Conservation (phyloP, 2,329 filamentous ascomycete genomes). For the Emmonsiellopsis sp. region DNA sequence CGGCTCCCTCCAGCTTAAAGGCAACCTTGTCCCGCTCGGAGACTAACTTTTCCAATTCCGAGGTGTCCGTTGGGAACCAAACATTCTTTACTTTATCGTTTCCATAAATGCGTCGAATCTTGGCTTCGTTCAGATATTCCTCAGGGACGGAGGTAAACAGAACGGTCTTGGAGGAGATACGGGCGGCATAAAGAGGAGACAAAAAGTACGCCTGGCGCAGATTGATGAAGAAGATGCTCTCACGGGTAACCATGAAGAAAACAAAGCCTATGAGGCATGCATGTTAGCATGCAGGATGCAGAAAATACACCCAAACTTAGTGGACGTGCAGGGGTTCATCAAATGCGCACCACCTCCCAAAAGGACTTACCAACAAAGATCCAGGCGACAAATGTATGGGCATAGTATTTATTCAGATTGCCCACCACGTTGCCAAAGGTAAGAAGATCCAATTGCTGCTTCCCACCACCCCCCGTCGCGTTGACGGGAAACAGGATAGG, state of each 20-base stretch:
- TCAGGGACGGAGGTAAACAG: slow-evolving; percentile 79
- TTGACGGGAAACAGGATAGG: slow-evolving; percentile 86
- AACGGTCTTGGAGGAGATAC: slow-evolving; percentile 82
- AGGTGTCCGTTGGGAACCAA: slow-evolving; percentile 73
- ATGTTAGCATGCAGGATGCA: neutral
- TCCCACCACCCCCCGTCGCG: slow-evolving; percentile 62
- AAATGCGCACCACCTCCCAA: neutral
- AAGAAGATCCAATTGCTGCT: slow-evolving; percentile 64
- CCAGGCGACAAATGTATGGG: slow-evolving; percentile 72
- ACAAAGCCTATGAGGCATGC: slow-evolving; percentile 54
- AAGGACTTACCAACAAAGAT: slow-evolving; percentile 56
- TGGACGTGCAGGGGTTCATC: neutral
- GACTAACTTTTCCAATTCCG: slow-evolving; percentile 70
- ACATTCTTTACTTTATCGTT: slow-evolving; percentile 66
- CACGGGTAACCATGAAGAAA: slow-evolving; percentile 77
- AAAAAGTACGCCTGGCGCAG: slow-evolving; percentile 85
- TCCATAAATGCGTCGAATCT: slow-evolving; percentile 72
- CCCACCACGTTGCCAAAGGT: slow-evolving; percentile 67
- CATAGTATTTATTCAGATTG: slow-evolving; percentile 62
- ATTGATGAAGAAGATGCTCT: slow-evolving; percentile 87
- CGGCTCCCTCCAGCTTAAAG: slow-evolving; percentile 73
- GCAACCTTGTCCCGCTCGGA: slow-evolving; percentile 72
- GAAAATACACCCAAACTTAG: neutral
- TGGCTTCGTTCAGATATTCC: slow-evolving; percentile 66
- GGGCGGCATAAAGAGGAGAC: slow-evolving; percentile 72